Conservation (phyloP, 129 eudicot genomes). For the Chrysanthemum lavandulifolium region DNA sequence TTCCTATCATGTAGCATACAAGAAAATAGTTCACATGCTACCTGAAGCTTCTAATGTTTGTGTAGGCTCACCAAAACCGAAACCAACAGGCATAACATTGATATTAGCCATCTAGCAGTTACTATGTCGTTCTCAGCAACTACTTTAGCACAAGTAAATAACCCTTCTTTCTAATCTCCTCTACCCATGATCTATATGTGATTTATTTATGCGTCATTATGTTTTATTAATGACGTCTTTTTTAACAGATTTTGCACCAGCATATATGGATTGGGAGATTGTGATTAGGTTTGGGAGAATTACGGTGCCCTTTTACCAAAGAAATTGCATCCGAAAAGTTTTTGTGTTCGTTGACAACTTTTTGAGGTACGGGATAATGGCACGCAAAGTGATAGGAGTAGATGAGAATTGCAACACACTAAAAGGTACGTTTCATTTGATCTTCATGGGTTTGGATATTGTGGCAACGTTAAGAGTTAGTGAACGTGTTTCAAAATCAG, state of each 20-base stretch:
- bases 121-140: slow-evolving; percentile 40
- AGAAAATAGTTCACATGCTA: too few relatives aligned
- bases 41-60: slow-evolving; percentile 64
- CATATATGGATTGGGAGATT: too few relatives aligned
- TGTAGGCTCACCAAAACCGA: slow-evolving; percentile 71
- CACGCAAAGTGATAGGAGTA: background rate
- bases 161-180: too few relatives aligned
- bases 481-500: background rate
- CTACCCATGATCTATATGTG: too few relatives aligned
- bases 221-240: too few relatives aligned
- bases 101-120: slow-evolving; percentile 45
- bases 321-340: too few relatives aligned
- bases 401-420: background rate
- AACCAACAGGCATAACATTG: slow-evolving; percentile 48
- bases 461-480: background rate
- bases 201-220: too few relatives aligned
- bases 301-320: too few relatives aligned
- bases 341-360: background rate
- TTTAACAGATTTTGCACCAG: too few relatives aligned
- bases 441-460: background rate
- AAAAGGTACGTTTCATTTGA: background rate
- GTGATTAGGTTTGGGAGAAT: too few relatives aligned
- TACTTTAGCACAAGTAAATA: slow-evolving; percentile 59
- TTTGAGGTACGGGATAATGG: background rate
- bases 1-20: too few relatives aligned